Percentiles rank a stretch among this genome's conserved stretches.
Conservation (phyloP, 768 basidiomycete genomes). For the Hirschioporus abietinus region DNA sequence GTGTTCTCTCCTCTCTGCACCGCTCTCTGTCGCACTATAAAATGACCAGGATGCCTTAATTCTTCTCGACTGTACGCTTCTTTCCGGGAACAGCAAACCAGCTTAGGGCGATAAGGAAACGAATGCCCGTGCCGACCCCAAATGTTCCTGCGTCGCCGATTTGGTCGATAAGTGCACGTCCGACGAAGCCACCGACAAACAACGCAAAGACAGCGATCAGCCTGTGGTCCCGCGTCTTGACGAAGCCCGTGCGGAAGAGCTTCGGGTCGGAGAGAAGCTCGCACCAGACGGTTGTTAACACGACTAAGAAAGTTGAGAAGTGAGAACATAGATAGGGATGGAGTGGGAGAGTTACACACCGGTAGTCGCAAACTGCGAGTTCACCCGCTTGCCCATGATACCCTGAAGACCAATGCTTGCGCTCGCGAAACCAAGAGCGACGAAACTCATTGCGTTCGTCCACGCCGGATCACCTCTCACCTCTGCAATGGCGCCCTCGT, state of each 20-base stretch:
- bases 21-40: neutral
- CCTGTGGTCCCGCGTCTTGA: slow-evolving; percentile 30
- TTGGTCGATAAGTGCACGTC: slow-evolving; percentile 47
- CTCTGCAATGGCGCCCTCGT: slow-evolving; percentile 17
- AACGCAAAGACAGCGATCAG: slow-evolving; percentile 23
- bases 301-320: slow-evolving; percentile 13
- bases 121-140: slow-evolving; percentile 60
- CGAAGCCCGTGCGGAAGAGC: slow-evolving; percentile 21
- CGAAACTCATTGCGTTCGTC: slow-evolving; percentile 26
- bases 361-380: slow-evolving; percentile 19
- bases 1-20: neutral
- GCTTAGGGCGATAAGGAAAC: slow-evolving; percentile 52
- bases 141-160: slow-evolving; percentile 60
- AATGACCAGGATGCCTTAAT: neutral
- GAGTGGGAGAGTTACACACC: neutral
- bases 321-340: neutral
- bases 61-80: slow-evolving; percentile 1
- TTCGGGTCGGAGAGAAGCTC: slow-evolving; percentile 34
- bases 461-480: slow-evolving; percentile 27
- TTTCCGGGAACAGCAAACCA: slow-evolving; percentile 64
- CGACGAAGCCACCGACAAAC: slow-evolving; percentile 26
- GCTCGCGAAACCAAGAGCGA: slow-evolving; percentile 31
- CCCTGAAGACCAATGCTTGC: slow-evolving; percentile 37
- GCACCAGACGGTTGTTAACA: slow-evolving; percentile 34
- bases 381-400: slow-evolving; percentile 28